Evolutionary conservation across 768 basidiomycete species (phyloP).

Genomic region (Termitomyces sp.): DNA sequence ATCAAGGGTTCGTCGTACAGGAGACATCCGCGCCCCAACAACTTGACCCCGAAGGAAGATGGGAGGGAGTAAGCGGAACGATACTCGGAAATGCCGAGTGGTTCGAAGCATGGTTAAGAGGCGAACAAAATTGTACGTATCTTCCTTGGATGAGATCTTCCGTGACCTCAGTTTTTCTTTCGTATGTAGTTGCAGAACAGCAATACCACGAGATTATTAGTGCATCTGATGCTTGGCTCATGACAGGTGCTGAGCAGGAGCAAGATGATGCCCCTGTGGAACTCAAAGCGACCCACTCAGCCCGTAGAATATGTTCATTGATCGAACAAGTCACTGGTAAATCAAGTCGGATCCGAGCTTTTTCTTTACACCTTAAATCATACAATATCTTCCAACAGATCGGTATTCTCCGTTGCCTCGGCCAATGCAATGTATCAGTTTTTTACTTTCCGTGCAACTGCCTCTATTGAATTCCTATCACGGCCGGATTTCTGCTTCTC

Average conservation of each 20-base stretch:
- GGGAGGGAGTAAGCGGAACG: slow-evolving; percentile 78
- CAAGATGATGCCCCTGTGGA: slow-evolving; percentile 37
- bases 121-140: slow-evolving; percentile 83
- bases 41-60: slow-evolving; percentile 28
- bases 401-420: slow-evolving; percentile 87
- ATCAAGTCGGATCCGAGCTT: slow-evolving; percentile 7
- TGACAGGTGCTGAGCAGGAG: slow-evolving; percentile 56
- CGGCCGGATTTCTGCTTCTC: slow-evolving; percentile 69
- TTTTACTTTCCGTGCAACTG: slow-evolving; percentile 81
- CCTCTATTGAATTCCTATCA: slow-evolving; percentile 79
- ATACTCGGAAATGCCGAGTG: slow-evolving; percentile 81
- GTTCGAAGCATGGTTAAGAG: slow-evolving; percentile 88
- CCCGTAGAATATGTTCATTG: slow-evolving; percentile 76
- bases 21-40: slow-evolving; percentile 38
- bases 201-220: slow-evolving; percentile 85
- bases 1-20: slow-evolving; percentile 64
- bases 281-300: slow-evolving; percentile 73
- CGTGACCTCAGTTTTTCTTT: background rate
- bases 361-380: background rate
- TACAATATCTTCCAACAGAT: slow-evolving; percentile 39
- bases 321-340: slow-evolving; percentile 89
- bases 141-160: background rate
- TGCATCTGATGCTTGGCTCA: slow-evolving; percentile 79
- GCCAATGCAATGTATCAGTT: slow-evolving; percentile 71
- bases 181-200: slow-evolving; percentile 70